phyloP scores from a whole-genome alignment of 2,329 filamentous ascomycete species.

The Gnomoniopsis smithogilvyi region DNA sequence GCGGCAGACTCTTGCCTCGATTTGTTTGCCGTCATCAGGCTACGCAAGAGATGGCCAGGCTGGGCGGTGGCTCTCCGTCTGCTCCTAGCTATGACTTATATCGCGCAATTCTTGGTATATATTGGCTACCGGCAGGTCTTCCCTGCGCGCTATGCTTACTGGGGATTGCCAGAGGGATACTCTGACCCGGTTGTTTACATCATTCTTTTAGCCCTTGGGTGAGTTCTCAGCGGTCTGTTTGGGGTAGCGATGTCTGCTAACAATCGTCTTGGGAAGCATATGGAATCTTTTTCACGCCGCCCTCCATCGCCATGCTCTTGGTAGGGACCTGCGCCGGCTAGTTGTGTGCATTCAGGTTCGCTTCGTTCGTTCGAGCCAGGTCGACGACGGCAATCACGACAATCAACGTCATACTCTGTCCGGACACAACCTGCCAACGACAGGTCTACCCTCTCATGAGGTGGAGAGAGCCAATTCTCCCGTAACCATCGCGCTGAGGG shows the following conservation, averaged over 20 bases:
- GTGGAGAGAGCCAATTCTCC: neutral
- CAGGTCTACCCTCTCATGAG: neutral
- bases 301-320: slow-evolving; percentile 8
- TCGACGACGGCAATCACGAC: neutral
- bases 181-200: slow-evolving; percentile 32
- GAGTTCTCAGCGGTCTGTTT: slow-evolving; percentile 16
- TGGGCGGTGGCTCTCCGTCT: slow-evolving; percentile 31
- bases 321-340: neutral
- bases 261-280: neutral
- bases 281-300: slow-evolving; percentile 11
- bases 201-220: slow-evolving; percentile 35
- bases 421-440: neutral
- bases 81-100: slow-evolving; percentile 29
- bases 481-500: neutral
- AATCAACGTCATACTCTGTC: neutral
- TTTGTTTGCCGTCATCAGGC: slow-evolving; percentile 29
- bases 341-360: neutral
- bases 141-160: slow-evolving; percentile 33
- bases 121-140: slow-evolving; percentile 34
- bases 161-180: slow-evolving; percentile 28
- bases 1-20: slow-evolving; percentile 33
- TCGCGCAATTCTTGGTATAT: slow-evolving; percentile 35
- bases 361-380: neutral
- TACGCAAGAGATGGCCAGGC: slow-evolving; percentile 28
- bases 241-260: neutral